Evolutionary conservation across 1,284 basidiomycete genomes (phyloP).

Genomic region (Trichosporon inkin): DNA sequence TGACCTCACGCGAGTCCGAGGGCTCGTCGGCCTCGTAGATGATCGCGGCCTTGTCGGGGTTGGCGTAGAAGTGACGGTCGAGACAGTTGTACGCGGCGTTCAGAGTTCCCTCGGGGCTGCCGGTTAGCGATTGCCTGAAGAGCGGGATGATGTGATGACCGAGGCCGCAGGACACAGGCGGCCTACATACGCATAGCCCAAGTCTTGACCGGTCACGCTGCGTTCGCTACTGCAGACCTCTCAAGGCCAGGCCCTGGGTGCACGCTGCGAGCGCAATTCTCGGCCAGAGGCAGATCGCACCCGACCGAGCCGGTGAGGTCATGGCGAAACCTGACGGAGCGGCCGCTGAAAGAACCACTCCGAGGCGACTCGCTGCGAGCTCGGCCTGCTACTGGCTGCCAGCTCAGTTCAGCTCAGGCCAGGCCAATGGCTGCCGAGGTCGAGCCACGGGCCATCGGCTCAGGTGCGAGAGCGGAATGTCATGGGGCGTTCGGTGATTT

Average conservation of each 20-base stretch:
- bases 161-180: too few relatives aligned
- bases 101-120: conserved; percentile 69
- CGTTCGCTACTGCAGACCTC: too few relatives aligned
- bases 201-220: too few relatives aligned
- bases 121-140: neutral
- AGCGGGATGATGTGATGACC: too few relatives aligned
- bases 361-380: neutral
- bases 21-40: conserved; percentile 99
- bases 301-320: too few relatives aligned
- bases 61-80: conserved; percentile 75
- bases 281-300: too few relatives aligned
- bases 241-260: too few relatives aligned
- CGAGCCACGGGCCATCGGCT: neutral
- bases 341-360: neutral
- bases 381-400: neutral
- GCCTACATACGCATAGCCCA: too few relatives aligned
- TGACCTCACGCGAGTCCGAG: conserved; percentile 68
- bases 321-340: neutral
- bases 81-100: conserved; percentile 97
- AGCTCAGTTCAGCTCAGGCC: neutral
- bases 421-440: neutral
- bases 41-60: conserved; percentile 91
- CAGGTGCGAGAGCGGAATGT: neutral
- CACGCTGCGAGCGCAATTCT: too few relatives aligned
- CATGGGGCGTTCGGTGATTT: conserved; percentile 5